Conservation (phyloP, 202 grass and related monocot genomes). For the Setaria italica region DNA sequence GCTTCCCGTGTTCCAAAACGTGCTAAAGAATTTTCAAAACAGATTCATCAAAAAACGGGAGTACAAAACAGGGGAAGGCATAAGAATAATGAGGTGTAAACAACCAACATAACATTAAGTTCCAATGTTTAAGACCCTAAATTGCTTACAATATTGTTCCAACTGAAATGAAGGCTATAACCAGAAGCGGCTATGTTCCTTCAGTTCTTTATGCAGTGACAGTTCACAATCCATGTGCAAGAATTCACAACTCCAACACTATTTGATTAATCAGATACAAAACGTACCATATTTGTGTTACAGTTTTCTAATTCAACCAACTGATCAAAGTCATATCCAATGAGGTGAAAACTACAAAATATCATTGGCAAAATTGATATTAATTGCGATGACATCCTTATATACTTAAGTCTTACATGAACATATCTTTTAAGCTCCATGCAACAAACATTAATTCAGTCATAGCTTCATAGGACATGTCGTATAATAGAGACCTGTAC, state of each 20-base stretch:
- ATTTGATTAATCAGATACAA: background rate
- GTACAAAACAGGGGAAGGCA: background rate
- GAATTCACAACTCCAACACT: background rate
- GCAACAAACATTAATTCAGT: background rate
- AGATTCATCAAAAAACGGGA: constrained; percentile 3
- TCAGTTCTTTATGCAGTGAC: background rate
- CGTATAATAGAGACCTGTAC: background rate
- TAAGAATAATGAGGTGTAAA: background rate
- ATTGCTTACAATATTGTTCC: background rate
- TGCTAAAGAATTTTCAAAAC: constrained; percentile 46
- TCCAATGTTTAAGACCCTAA: background rate
- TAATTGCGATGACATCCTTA: background rate
- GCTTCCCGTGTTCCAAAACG: constrained; percentile 63
- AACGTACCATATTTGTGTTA: background rate
- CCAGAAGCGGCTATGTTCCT: background rate
- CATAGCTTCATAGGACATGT: background rate
- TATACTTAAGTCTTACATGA: background rate
- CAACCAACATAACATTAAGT: background rate
- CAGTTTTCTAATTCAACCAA: background rate
- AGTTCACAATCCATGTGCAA: background rate
- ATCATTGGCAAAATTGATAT: background rate
- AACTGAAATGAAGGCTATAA: background rate
- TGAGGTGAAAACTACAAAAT: background rate
- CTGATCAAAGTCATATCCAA: background rate
- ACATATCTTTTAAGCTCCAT: background rate